phyloP scores from a whole-genome alignment of 495 filamentous ascomycete genomes.

The Trypethelium eluteriae region DNA sequence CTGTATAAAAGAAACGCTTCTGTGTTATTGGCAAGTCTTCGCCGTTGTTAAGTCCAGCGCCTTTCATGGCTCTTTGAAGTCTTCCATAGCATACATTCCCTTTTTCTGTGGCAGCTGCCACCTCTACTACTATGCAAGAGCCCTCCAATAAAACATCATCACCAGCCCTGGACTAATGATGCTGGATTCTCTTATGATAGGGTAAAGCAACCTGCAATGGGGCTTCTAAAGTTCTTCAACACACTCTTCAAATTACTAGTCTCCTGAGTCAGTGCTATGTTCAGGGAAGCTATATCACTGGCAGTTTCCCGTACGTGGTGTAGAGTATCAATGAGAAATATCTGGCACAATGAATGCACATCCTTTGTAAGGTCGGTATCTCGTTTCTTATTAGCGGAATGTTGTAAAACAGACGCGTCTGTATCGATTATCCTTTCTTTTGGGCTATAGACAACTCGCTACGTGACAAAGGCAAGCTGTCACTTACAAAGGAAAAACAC shows the following conservation, averaged over 20 bases:
- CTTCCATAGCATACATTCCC: background rate
- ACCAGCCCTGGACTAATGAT: slow-evolving; percentile 3
- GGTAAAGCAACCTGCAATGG: background rate
- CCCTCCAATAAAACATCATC: background rate
- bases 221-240: background rate
- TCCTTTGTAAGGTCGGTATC: too few relatives aligned
- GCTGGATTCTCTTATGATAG: background rate
- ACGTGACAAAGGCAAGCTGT: too few relatives aligned
- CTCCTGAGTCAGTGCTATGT: background rate
- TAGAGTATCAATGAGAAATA: too few relatives aligned
- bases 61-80: background rate
- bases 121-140: too few relatives aligned
- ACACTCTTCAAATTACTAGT: background rate
- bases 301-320: background rate
- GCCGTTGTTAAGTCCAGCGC: too few relatives aligned
- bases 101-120: background rate
- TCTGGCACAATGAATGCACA: too few relatives aligned
- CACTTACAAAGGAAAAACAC: too few relatives aligned
- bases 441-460: too few relatives aligned
- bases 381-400: too few relatives aligned
- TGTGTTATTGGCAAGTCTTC: background rate
- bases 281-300: background rate
- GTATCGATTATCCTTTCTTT: too few relatives aligned
- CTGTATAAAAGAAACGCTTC: background rate
- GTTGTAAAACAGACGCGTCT: too few relatives aligned